Evolutionary conservation across 1,284 basidiomycete genomes (phyloP).

Genomic region (Ganoderma lingzhi): DNA sequence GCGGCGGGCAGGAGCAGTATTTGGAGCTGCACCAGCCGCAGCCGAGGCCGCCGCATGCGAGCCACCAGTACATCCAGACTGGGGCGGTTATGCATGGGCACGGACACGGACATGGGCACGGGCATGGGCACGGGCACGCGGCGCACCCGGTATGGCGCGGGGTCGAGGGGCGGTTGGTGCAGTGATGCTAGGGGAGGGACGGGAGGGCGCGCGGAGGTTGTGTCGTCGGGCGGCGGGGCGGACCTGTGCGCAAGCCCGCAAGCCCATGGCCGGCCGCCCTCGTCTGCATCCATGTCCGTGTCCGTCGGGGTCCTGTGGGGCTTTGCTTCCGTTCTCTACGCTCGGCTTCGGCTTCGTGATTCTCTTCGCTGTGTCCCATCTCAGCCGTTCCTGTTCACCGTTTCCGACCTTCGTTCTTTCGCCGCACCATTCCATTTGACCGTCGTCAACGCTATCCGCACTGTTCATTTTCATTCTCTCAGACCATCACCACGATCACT

Average conservation of each 20-base stretch:
- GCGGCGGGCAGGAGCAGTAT: conserved; percentile 20
- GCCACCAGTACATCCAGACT: conserved; percentile 26
- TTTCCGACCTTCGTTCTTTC: neutral
- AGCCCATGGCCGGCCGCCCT: no score
- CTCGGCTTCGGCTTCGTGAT: no score
- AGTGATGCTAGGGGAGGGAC: conserved; percentile 10
- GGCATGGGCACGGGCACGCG: conserved; percentile 8
- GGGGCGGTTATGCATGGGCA: conserved; percentile 13
- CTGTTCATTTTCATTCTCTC: neutral
- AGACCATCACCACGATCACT: neutral
- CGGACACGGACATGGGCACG: conserved; percentile 12
- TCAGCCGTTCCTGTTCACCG: neutral
- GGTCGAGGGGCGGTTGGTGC: conserved; percentile 29
- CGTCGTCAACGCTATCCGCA: neutral
- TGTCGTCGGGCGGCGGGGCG: no score
- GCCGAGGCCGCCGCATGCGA: conserved; percentile 9
- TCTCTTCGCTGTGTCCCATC: no score
- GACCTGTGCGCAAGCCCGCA: neutral
- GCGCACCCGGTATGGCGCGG: conserved; percentile 23
- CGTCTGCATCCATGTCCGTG: no score
- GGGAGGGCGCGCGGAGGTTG: neutral
- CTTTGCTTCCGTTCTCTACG: no score
- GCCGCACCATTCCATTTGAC: neutral
- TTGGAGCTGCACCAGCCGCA: conserved; percentile 32
- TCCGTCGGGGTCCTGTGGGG: no score